Percentiles rank a stretch among this genome's conserved stretches.
These are phyloP conservation scores for Emericellopsis cladophorae DNA, from an alignment of 2,329 filamentous ascomycete genomes.

Conservation along the genomic window DNA sequence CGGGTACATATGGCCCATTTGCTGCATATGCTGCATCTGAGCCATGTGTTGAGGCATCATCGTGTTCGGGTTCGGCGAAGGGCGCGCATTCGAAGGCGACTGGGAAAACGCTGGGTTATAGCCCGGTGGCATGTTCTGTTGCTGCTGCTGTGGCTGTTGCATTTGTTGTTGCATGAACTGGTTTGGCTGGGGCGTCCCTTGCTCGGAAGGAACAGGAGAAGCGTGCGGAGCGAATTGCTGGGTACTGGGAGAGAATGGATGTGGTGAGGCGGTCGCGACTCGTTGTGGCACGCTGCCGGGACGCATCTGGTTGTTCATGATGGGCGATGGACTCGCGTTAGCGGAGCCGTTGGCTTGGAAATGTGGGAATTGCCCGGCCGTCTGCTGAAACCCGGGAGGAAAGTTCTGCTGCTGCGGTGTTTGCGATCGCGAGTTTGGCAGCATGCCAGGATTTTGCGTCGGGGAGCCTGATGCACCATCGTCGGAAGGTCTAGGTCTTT, in stretches of 20 bases:
- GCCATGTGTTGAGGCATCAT: constrained; percentile 38
- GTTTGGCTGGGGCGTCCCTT: constrained; percentile 62
- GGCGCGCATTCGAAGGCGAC: constrained; percentile 40
- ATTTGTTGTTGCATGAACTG: constrained; percentile 58
- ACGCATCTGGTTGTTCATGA: constrained; percentile 71
- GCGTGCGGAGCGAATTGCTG: constrained; percentile 61
- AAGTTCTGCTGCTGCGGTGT: constrained; percentile 70
- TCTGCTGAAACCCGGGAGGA: constrained; percentile 54
- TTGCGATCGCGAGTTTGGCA: constrained; percentile 78
- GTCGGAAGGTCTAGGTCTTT: constrained; percentile 69
- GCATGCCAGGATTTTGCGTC: constrained; percentile 57
- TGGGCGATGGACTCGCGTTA: constrained; percentile 84
- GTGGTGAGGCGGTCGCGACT: constrained; percentile 84
- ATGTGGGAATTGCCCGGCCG: constrained; percentile 60
- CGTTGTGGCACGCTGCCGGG: constrained; percentile 61
- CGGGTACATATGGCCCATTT: constrained; percentile 24
- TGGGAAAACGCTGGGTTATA: constrained; percentile 48
- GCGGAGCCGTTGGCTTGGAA: constrained; percentile 68
- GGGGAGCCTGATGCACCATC: constrained; percentile 79
- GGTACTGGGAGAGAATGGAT: constrained; percentile 70
- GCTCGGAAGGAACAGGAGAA: constrained; percentile 67
- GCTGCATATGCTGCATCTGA: constrained; percentile 28
- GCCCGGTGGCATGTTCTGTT: constrained; percentile 45
- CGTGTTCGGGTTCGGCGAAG: constrained; percentile 41
- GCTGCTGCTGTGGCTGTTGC: constrained; percentile 60